Evolutionary conservation across 1,284 basidiomycete genomes (phyloP).

Genomic region (Ceratobasidium sp.): DNA sequence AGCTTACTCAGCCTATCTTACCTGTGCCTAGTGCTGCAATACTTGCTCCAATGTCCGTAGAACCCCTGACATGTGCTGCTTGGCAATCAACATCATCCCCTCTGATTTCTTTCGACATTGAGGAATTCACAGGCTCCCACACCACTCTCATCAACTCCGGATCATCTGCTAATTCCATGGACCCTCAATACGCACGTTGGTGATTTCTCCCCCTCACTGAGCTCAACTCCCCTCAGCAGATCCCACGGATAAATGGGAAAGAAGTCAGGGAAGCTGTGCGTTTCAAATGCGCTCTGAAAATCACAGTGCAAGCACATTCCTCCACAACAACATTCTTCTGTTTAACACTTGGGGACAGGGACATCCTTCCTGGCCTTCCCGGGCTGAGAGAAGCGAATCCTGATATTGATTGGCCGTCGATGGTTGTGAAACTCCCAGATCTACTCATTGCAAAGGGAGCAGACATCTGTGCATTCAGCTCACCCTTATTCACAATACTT

Average conservation of each 20-base stretch:
- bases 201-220: not conserved
- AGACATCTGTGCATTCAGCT: not conserved
- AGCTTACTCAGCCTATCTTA: not conserved
- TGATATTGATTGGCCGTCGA: not conserved
- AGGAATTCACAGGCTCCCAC: not conserved
- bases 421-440: not conserved
- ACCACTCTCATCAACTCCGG: not conserved
- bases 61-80: not conserved
- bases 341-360: not conserved
- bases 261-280: not conserved
- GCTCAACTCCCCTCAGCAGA: not conserved
- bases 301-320: not conserved
- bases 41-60: not conserved
- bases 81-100: not conserved
- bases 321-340: not conserved
- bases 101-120: not conserved
- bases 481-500: not conserved
- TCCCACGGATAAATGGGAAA: not conserved
- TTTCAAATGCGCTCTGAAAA: not conserved
- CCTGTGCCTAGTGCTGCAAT: constrained; percentile 2
- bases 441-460: not conserved
- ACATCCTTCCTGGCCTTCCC: not conserved
- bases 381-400: not conserved
- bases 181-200: not conserved
- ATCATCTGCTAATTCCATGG: not conserved